Base-by-base conservation (phyloP, 2,329 filamentous ascomycete genomes). In the Salinomyces thailandicus region DNA sequence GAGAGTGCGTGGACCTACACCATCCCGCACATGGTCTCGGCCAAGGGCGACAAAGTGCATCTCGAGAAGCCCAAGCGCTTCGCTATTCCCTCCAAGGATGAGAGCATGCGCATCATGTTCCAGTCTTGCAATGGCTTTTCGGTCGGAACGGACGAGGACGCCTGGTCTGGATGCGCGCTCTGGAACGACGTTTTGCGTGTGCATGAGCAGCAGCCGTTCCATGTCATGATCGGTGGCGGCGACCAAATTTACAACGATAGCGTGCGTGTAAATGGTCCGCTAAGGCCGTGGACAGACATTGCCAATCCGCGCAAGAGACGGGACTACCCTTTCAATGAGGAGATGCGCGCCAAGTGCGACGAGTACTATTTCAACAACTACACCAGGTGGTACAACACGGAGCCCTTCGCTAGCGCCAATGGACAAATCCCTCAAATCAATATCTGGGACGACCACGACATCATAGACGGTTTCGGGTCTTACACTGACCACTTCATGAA, bases 171-270 rank as follows among this genome's bases (percentile, higher is more conserved):
- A 2, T 54, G 54, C 14, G 72, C 68, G 16, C 60, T 80, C 18
- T 79, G 76, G 76, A 74, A 78, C 44, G 75, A 79, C 43, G 76
- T 78, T 19, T 53, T 79, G 38, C 70, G 75, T 31, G 62, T 73
- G 39, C 76, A 80, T 48, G 66, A 66, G 47, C 54, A 71, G 53
- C 67, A 66, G 44, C 74, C 75, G 5, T 77, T 79, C 56, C 73
- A 77, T 51, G 71, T 77, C 46, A 83, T 80, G 79, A 73, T 95
- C 44, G 89, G 89, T 35, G 89, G 89, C 39, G 89, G 89, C 41
- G 89, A 96, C 55, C 89, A 95, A 62, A 77, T 79, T 47, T 80
- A 80, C 61, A 79, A 79, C 46, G 76, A 79, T 38, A 84, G 83
- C 16, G 85, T 96, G 46, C 75, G 89, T 44, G 85, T 94, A 1